Percentiles rank a stretch among this genome's conserved stretches.
Conservation (phyloP, 2,329 filamentous ascomycete species). For the Ophiostoma triangulosporum region DNA sequence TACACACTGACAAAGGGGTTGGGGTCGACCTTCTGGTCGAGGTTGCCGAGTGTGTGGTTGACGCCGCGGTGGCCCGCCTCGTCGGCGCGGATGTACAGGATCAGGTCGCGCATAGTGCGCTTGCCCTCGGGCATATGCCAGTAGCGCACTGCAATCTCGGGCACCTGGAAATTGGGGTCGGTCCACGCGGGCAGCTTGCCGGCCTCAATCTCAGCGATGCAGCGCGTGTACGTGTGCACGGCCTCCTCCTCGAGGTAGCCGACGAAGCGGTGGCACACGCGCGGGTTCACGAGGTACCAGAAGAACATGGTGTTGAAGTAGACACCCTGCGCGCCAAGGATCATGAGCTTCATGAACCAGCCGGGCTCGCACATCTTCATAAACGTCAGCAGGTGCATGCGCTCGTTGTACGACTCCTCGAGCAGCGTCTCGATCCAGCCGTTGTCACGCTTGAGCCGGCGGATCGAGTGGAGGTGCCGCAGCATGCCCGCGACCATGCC, state of each 20-base stretch:
- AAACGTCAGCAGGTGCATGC: conserved; percentile 82
- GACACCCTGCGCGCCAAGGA: conserved; percentile 83
- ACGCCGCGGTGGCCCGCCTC: conserved; percentile 87
- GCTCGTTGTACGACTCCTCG: conserved; percentile 83
- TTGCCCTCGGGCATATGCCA: conserved; percentile 86
- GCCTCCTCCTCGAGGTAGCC: conserved; percentile 97
- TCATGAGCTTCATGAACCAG: conserved; percentile 77
- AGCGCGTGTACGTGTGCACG: conserved; percentile 85
- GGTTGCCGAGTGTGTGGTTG: conserved; percentile 85
- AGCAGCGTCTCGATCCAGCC: conserved; percentile 92
- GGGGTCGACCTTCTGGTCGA: conserved; percentile 73
- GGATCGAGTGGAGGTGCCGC: conserved; percentile 70
- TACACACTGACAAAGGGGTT: conserved; percentile 86
- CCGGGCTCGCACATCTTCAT: conserved; percentile 70
- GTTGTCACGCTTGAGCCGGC: conserved; percentile 81
- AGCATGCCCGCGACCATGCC: conserved; percentile 97
- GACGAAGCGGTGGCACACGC: conserved; percentile 86
- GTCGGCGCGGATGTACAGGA: conserved; percentile 67
- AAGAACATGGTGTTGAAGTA: conserved; percentile 95
- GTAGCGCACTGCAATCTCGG: conserved; percentile 81
- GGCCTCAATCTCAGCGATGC: conserved; percentile 72
- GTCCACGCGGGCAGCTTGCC: conserved; percentile 77
- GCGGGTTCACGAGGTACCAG: conserved; percentile 73
- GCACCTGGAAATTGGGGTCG: conserved; percentile 54
- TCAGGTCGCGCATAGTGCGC: conserved; percentile 70